Conservation (phyloP, 192 early-diverging fungal species). For the Coemansia furcata region DNA sequence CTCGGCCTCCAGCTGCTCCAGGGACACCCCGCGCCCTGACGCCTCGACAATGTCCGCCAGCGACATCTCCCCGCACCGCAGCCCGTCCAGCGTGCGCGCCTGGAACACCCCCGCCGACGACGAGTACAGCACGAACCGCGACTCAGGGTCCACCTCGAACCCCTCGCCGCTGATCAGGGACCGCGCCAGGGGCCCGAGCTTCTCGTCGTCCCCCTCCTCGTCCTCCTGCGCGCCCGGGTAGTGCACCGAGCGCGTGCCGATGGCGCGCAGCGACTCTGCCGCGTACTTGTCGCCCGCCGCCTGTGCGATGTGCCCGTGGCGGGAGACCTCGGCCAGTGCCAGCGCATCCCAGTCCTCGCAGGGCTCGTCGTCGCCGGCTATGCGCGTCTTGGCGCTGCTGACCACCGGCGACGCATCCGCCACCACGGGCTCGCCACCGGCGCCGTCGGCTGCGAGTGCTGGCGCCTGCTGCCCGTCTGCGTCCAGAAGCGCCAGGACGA, state of each 20-base stretch:
- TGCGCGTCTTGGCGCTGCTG: neutral
- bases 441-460: neutral
- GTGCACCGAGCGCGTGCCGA: conserved; percentile 11
- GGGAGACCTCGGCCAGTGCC: conserved; percentile 27
- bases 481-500: conserved; percentile 32
- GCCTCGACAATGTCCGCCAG: conserved; percentile 50
- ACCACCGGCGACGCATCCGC: neutral
- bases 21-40: conserved; percentile 12
- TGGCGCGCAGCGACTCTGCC: conserved; percentile 34
- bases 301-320: conserved; percentile 15
- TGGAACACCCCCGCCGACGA: conserved; percentile 39
- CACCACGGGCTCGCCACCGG: neutral
- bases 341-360: conserved; percentile 31
- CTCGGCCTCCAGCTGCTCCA: conserved; percentile 30
- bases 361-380: neutral
- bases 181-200: conserved; percentile 22
- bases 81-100: conserved; percentile 28
- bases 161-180: conserved; percentile 16
- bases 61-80: conserved; percentile 30
- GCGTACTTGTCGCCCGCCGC: conserved; percentile 23
- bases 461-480: conserved; percentile 2
- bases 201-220: neutral
- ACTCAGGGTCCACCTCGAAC: conserved; percentile 12
- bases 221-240: neutral
- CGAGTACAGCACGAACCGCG: conserved; percentile 44